Percentiles rank a stretch among this genome's conserved stretches.
Evolutionary conservation across 257 asterid species (phyloP).

Genomic region (Gynochthodes officinalis): DNA sequence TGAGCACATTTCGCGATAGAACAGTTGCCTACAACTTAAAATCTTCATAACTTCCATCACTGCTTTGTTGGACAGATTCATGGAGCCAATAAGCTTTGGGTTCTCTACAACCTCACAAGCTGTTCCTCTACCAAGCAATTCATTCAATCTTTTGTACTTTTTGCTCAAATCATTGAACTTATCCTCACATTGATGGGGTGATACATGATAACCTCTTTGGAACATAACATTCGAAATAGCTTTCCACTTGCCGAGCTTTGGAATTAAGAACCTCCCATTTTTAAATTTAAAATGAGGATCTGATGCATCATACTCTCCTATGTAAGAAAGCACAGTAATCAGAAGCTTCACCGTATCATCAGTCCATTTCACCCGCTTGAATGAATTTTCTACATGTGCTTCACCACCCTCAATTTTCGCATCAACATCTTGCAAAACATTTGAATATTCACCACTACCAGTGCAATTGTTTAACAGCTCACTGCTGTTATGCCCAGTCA

Average conservation of each 20-base stretch:
- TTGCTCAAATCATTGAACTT: slow-evolving; percentile 53
- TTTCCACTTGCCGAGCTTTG: slow-evolving; percentile 51
- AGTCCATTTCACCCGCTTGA: slow-evolving; percentile 51
- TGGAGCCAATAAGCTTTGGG: slow-evolving; percentile 31
- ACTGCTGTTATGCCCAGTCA: slow-evolving; percentile 6
- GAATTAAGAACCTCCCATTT: slow-evolving; percentile 4
- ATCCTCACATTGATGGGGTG: slow-evolving; percentile 69
- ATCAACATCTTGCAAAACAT: slow-evolving; percentile 9
- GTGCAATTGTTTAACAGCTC: slow-evolving; percentile 11
- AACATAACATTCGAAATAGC: slow-evolving; percentile 39
- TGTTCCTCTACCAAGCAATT: slow-evolving; percentile 33
- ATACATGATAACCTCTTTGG: slow-evolving; percentile 44
- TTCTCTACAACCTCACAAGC: slow-evolving; percentile 36
- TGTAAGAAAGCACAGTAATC: slow-evolving; percentile 43
- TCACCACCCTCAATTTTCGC: slow-evolving; percentile 10
- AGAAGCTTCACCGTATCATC: slow-evolving; percentile 51
- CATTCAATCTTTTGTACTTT: slow-evolving; percentile 44
- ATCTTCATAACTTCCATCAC: slow-evolving; percentile 41
- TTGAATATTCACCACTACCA: slow-evolving; percentile 3
- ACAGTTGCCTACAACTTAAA: slow-evolving; percentile 41
- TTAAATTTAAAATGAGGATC: slow-evolving; percentile 4
- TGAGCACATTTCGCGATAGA: slow-evolving; percentile 45
- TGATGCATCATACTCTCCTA: slow-evolving; percentile 17
- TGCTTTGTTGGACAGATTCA: slow-evolving; percentile 26
- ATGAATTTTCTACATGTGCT: slow-evolving; percentile 20